A percentile compares a stretch with the other conserved stretches of the same genome.
phyloP scores from a whole-genome alignment of 1,284 basidiomycete genomes.

The Microbotryum saponariae region DNA sequence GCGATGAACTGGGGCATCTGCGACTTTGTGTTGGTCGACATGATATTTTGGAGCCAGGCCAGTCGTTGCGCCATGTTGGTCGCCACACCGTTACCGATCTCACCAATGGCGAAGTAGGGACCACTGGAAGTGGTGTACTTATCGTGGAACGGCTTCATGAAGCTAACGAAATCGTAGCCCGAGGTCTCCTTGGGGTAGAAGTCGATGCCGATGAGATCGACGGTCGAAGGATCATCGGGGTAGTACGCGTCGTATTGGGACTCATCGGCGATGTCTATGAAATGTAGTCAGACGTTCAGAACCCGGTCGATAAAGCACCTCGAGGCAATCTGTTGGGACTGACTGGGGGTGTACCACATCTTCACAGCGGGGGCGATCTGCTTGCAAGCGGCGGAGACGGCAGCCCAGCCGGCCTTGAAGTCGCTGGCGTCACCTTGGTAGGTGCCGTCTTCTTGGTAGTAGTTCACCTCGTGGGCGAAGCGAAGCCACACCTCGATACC shows the following conservation, averaged over 20 bases:
- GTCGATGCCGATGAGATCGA: slow-evolving; percentile 40
- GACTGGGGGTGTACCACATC: slow-evolving; percentile 34
- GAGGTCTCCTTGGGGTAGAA: slow-evolving; percentile 35
- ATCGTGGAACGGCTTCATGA: slow-evolving; percentile 42
- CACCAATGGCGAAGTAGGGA: slow-evolving; percentile 41
- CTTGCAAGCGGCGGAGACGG: slow-evolving; percentile 37
- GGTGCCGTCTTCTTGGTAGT: slow-evolving; percentile 31
- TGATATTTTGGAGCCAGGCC: slow-evolving; percentile 37
- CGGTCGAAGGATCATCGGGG: slow-evolving; percentile 37
- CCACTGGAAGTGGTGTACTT: slow-evolving; percentile 31
- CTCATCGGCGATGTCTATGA: slow-evolving; percentile 22
- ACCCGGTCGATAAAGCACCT: slow-evolving; percentile 14
- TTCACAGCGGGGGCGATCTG: slow-evolving; percentile 39
- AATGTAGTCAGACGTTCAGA: slow-evolving; percentile 9
- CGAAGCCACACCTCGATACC: slow-evolving; percentile 42
- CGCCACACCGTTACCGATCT: slow-evolving; percentile 37
- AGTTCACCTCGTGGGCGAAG: slow-evolving; percentile 37
- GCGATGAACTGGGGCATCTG: slow-evolving; percentile 37
- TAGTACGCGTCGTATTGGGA: slow-evolving; percentile 36
- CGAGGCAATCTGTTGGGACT: slow-evolving; percentile 10
- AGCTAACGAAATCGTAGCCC: slow-evolving; percentile 31
- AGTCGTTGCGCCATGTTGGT: slow-evolving; percentile 33
- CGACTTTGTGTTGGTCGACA: slow-evolving; percentile 26
- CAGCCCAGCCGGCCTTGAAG: slow-evolving; percentile 41
- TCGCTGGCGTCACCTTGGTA: slow-evolving; percentile 36